Evolutionary conservation across 2,329 filamentous ascomycete species (phyloP).

Genomic region (Hirsutella rhossiliensis): DNA sequence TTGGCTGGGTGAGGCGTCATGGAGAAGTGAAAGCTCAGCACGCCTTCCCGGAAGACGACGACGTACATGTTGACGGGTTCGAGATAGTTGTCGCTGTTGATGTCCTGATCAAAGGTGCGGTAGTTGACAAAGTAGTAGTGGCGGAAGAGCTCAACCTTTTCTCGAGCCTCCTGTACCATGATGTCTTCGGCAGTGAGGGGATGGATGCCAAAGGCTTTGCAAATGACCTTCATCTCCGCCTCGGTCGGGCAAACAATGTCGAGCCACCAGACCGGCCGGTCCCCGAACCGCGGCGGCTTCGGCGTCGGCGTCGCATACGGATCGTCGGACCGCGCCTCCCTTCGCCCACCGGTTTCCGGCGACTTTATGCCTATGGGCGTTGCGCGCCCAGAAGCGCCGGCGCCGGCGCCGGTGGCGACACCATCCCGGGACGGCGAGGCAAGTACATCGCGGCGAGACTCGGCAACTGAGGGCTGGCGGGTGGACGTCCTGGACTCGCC

Average conservation of each 20-base stretch:
- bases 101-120: constrained; percentile 92
- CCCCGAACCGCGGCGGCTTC: constrained; percentile 52
- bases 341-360: constrained; percentile 13
- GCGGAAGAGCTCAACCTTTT: constrained; percentile 95
- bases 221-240: constrained; percentile 86
- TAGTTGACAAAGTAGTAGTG: constrained; percentile 99
- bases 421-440: constrained; percentile 18
- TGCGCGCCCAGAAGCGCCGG: constrained; percentile 26
- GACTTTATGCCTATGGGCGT: constrained; percentile 35
- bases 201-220: constrained; percentile 90
- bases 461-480: constrained; percentile 31
- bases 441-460: constrained; percentile 14
- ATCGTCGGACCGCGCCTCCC: constrained; percentile 8
- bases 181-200: constrained; percentile 94
- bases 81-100: constrained; percentile 76
- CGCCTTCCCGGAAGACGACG: constrained; percentile 89
- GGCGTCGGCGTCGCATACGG: constrained; percentile 12
- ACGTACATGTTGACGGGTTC: constrained; percentile 97
- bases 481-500: constrained; percentile 31
- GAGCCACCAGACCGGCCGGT: constrained; percentile 92
- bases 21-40: constrained; percentile 95
- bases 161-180: constrained; percentile 90
- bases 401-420: constrained; percentile 6
- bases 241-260: constrained; percentile 87
- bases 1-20: constrained; percentile 93